Percentiles rank a stretch among this genome's conserved stretches.
phyloP scores from a whole-genome alignment of 2,329 filamentous ascomycete genomes.

The Apiospora pterosperma region DNA sequence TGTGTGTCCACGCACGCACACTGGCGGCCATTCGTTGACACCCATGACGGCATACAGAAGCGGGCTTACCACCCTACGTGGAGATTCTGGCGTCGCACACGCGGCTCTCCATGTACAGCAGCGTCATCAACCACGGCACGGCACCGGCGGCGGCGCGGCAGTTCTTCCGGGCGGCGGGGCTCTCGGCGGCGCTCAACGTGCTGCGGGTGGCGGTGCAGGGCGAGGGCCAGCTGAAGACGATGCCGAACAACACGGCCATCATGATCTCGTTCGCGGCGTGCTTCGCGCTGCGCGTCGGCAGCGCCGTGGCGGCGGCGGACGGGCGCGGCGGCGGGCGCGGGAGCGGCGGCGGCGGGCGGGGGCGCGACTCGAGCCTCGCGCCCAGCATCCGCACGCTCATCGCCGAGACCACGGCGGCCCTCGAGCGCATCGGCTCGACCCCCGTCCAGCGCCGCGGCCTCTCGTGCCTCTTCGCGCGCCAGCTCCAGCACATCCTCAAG shows the following conservation, averaged over 20 bases:
- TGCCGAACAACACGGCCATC: slow-evolving; percentile 76
- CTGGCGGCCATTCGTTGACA: background rate
- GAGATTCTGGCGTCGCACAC: slow-evolving; percentile 73
- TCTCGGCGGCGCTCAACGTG: slow-evolving; percentile 71
- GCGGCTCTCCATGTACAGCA: slow-evolving; percentile 69
- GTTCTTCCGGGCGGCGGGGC: slow-evolving; percentile 68
- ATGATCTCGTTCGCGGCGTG: slow-evolving; percentile 76
- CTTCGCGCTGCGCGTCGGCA: slow-evolving; percentile 63
- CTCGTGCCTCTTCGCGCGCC: slow-evolving; percentile 56
- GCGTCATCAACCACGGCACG: slow-evolving; percentile 71
- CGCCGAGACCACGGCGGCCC: slow-evolving; percentile 64
- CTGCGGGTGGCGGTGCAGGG: slow-evolving; percentile 71
- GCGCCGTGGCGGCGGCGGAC: too few species aligned
- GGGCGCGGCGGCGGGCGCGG: slow-evolving; percentile 52
- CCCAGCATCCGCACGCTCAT: slow-evolving; percentile 63
- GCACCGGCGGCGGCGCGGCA: slow-evolving; percentile 67
- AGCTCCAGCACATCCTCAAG: slow-evolving; percentile 46
- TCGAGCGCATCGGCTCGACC: slow-evolving; percentile 65
- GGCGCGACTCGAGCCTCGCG: slow-evolving; percentile 49
- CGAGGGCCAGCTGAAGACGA: slow-evolving; percentile 65
- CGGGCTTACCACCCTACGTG: slow-evolving; percentile 66
- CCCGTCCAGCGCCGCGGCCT: slow-evolving; percentile 66
- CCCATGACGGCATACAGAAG: slow-evolving; percentile 31
- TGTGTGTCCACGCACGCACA: slow-evolving; percentile 13
- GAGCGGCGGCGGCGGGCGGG: slow-evolving; percentile 50